phyloP scores from a whole-genome alignment of 2,329 filamentous ascomycete genomes.

The Camillea tinctor region DNA sequence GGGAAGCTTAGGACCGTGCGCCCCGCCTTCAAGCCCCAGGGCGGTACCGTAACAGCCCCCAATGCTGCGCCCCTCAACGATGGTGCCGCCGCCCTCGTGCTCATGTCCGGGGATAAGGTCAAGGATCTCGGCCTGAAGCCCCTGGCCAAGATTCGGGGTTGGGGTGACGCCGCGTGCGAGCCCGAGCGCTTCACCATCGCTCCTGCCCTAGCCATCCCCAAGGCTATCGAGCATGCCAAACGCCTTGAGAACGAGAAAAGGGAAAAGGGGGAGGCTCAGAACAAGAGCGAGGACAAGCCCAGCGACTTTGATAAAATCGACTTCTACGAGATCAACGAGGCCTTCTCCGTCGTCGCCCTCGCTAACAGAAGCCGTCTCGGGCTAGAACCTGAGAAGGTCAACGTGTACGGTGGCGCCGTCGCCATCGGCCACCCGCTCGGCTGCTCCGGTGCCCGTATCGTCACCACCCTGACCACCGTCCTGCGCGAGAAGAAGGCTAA shows the following conservation, averaged over 20 bases:
- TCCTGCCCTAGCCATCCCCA: constrained; percentile 90
- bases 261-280: no score
- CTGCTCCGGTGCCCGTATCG: constrained; percentile 88
- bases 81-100: constrained; percentile 85
- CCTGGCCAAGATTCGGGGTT: constrained; percentile 93
- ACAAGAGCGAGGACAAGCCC: no score
- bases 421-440: constrained; percentile 95
- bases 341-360: constrained; percentile 93
- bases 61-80: constrained; percentile 97
- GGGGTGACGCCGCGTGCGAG: constrained; percentile 89
- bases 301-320: no score
- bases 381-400: constrained; percentile 81
- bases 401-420: constrained; percentile 91
- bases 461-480: constrained; percentile 85
- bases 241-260: constrained; percentile 71
- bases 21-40: constrained; percentile 74
- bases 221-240: constrained; percentile 95
- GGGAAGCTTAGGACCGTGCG: constrained; percentile 84
- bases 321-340: constrained; percentile 98
- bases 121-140: constrained; percentile 90
- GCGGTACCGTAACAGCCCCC: constrained; percentile 89
- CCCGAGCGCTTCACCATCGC: constrained; percentile 96
- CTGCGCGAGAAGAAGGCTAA: constrained; percentile 88
- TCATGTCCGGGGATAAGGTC: constrained; percentile 91
- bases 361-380: constrained; percentile 91